A percentile compares a stretch with the other conserved stretches of the same genome.
phyloP scores from a whole-genome alignment of 371 early-diverging fungal genomes.

The Gilbertella persicaria region DNA sequence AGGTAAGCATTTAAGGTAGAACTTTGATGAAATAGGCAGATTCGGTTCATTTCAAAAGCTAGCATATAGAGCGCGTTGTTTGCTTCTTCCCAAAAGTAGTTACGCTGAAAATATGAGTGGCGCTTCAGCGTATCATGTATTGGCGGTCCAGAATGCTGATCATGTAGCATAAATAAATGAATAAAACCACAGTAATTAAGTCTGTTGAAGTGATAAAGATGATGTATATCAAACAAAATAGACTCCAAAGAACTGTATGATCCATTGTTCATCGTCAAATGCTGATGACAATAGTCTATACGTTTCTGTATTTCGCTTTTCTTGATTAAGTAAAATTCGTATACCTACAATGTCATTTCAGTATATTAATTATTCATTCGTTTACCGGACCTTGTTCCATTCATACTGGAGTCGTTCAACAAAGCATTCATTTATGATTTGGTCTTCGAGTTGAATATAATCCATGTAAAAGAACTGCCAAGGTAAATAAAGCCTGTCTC shows the following conservation, averaged over 20 bases:
- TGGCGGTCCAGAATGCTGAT: slow-evolving; percentile 3
- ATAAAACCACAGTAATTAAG: slow-evolving; percentile 23
- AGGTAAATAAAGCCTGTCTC: background rate
- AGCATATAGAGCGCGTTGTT: background rate
- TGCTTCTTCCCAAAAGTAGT: slow-evolving; percentile 10
- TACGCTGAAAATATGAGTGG: background rate
- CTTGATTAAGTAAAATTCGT: slow-evolving; percentile 19
- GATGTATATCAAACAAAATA: slow-evolving; percentile 13
- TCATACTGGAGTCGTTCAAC: slow-evolving; percentile 1
- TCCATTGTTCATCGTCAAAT: background rate
- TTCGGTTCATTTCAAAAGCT: background rate
- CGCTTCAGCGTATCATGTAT: background rate
- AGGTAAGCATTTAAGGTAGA: background rate
- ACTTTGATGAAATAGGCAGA: background rate
- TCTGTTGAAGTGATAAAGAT: slow-evolving; percentile 16
- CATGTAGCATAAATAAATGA: slow-evolving; percentile 10
- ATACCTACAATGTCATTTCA: slow-evolving; percentile 10
- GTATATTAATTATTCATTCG: background rate
- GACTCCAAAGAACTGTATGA: background rate
- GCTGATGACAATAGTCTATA: slow-evolving; percentile 2
- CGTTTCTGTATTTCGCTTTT: slow-evolving; percentile 22
- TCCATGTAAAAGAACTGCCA: slow-evolving; percentile 23
- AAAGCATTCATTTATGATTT: background rate
- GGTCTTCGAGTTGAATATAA: slow-evolving; percentile 2
- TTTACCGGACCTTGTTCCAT: slow-evolving; percentile 15